phyloP scores from a whole-genome alignment of 495 filamentous ascomycete genomes.

The Xylaria intraflava region DNA sequence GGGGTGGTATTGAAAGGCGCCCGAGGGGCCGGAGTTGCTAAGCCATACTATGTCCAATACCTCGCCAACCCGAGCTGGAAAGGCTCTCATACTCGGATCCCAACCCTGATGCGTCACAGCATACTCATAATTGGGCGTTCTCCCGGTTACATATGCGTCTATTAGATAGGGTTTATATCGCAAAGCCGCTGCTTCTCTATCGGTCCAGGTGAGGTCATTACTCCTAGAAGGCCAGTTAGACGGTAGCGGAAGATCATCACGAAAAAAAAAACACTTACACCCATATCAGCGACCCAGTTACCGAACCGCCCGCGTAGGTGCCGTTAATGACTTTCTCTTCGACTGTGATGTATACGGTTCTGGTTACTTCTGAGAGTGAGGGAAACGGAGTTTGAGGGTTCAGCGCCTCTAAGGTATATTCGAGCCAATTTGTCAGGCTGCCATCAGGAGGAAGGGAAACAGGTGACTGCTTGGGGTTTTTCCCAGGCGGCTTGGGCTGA shows the following conservation, averaged over 20 bases:
- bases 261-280: conserved; percentile 15
- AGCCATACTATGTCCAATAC: conserved; percentile 56
- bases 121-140: conserved; percentile 35
- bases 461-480: conserved; percentile 24
- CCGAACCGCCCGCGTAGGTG: conserved; percentile 22
- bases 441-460: conserved; percentile 36
- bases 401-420: conserved; percentile 47
- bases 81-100: conserved; percentile 45
- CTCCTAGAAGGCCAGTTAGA: conserved; percentile 21
- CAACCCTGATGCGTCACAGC: conserved; percentile 44
- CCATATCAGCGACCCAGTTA: conserved; percentile 22
- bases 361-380: conserved; percentile 45
- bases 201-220: conserved; percentile 46
- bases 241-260: not conserved
- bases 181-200: conserved; percentile 25
- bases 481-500: conserved; percentile 14
- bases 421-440: conserved; percentile 38
- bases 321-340: conserved; percentile 37
- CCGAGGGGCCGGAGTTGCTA: conserved; percentile 42
- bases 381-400: conserved; percentile 35
- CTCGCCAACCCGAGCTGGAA: conserved; percentile 51
- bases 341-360: conserved; percentile 42
- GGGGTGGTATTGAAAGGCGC: conserved; percentile 51
- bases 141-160: conserved; percentile 45
- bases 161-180: conserved; percentile 46